Evolutionary conservation across 345 rosid genomes (phyloP).

Genomic region (Kernera saxatilis): DNA sequence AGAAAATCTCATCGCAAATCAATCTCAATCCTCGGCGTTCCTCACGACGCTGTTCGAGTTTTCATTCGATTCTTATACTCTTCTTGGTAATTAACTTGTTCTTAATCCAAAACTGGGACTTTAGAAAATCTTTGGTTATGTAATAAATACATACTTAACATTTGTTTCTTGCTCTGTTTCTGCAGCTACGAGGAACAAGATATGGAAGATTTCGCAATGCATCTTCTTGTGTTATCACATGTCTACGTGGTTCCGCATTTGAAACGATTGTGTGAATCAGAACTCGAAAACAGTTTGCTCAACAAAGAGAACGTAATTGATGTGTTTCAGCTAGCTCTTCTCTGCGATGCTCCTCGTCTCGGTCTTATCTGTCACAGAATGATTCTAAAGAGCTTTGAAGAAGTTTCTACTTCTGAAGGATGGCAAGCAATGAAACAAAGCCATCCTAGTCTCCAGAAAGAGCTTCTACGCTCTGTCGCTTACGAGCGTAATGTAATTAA

Average conservation of each 20-base stretch:
- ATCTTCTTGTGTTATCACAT: slow-evolving; percentile 72
- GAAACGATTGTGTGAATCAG: slow-evolving; percentile 51
- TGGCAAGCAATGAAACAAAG: slow-evolving; percentile 75
- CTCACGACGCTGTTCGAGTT: slow-evolving; percentile 65
- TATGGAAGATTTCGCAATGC: slow-evolving; percentile 58
- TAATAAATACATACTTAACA: not conserved
- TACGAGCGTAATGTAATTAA: slow-evolving; percentile 48
- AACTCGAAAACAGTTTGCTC: slow-evolving; percentile 49
- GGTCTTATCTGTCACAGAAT: slow-evolving; percentile 58
- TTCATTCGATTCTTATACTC: slow-evolving; percentile 78
- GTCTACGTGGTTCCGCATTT: slow-evolving; percentile 58
- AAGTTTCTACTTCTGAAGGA: slow-evolving; percentile 52
- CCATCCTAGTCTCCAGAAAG: slow-evolving; percentile 67
- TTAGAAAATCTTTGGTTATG: not conserved
- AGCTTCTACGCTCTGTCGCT: slow-evolving; percentile 47
- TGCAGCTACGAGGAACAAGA: slow-evolving; percentile 68
- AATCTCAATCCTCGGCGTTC: slow-evolving; percentile 65
- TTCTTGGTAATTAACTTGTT: slow-evolving; percentile 46
- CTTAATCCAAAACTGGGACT: not conserved
- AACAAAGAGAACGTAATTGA: slow-evolving; percentile 64
- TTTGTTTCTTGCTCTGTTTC: slow-evolving; percentile 14
- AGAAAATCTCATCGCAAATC: slow-evolving; percentile 32
- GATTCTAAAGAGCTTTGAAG: slow-evolving; percentile 47
- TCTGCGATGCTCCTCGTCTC: slow-evolving; percentile 80
- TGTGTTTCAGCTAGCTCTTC: slow-evolving; percentile 74